phyloP scores from a whole-genome alignment of 352 stramenopile species.

The Phytophthora ohioensis region DNA sequence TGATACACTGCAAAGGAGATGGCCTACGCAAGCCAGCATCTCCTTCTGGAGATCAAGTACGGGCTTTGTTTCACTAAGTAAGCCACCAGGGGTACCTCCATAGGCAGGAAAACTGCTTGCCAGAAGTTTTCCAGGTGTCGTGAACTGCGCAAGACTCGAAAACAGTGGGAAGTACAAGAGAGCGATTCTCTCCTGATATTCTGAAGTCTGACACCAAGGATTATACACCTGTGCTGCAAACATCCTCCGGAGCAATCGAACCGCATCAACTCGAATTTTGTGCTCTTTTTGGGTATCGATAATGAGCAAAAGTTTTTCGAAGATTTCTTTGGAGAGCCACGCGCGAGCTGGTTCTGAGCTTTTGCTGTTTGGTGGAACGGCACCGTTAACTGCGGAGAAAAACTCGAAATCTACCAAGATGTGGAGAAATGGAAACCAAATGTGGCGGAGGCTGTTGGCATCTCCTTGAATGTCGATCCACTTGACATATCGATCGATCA shows the following conservation, averaged over 20 bases:
- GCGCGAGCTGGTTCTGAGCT: constrained; percentile 16
- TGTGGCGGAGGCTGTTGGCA: constrained; percentile 64
- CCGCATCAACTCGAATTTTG: constrained; percentile 60
- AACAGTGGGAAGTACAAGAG: constrained; percentile 72
- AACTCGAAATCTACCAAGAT: constrained; percentile 77
- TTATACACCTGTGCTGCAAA: constrained; percentile 75
- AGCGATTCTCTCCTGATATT: constrained; percentile 69
- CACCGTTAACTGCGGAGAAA: constrained; percentile 70
- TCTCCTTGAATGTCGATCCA: constrained; percentile 52
- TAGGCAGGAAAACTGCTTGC: background rate
- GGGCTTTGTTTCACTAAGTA: constrained; percentile 11
- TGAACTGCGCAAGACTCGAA: constrained; percentile 54
- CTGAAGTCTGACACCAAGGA: constrained; percentile 40
- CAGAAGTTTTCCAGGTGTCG: constrained; percentile 56
- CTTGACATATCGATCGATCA: constrained; percentile 57
- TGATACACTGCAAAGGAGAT: constrained; percentile 72
- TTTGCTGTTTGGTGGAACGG: background rate
- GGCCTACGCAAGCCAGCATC: constrained; percentile 65
- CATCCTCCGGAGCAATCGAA: constrained; percentile 66
- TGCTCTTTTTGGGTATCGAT: constrained; percentile 69
- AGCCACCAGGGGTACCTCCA: background rate
- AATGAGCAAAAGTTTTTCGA: constrained; percentile 60
- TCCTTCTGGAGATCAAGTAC: constrained; percentile 61
- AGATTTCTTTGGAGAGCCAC: constrained; percentile 69
- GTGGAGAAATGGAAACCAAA: constrained; percentile 74